Conservation (phyloP, 164 flowering plant genomes). For the Malania oleifera region DNA sequence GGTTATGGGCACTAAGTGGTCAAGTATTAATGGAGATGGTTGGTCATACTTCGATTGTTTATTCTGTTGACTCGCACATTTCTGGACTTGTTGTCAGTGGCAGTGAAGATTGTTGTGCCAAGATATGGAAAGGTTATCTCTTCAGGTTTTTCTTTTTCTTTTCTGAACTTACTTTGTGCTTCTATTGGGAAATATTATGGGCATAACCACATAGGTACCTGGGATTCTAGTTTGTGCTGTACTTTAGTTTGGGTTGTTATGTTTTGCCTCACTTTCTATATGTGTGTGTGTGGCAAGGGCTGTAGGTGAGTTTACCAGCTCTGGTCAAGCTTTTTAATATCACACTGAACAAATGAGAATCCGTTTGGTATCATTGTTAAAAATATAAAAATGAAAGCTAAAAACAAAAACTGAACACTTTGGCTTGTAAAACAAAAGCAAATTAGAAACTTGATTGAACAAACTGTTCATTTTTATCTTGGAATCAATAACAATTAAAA, state of each 20-base stretch:
- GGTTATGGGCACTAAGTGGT: constrained; percentile 90
- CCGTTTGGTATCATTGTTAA: no score
- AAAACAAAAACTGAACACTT: no score
- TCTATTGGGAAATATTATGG: background rate
- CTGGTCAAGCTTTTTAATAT: no score
- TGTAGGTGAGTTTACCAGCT: no score
- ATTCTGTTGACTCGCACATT: constrained; percentile 81
- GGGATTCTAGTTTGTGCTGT: background rate
- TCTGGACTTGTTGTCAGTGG: constrained; percentile 91
- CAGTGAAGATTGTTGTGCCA: constrained; percentile 87
- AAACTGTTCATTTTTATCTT: no score
- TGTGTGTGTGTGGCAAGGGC: no score
- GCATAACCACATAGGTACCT: background rate
- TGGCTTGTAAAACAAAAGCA: no score
- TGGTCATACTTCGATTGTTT: constrained; percentile 92
- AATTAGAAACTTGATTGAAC: no score
- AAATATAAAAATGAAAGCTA: no score
- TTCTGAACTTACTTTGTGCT: background rate
- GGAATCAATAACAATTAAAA: no score
- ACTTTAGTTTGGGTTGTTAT: background rate
- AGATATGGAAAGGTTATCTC: constrained; percentile 91
- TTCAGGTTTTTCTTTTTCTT: background rate
- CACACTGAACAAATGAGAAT: no score
- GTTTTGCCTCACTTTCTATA: no score
- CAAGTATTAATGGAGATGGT: constrained; percentile 89